Percentiles rank a stretch among this genome's conserved stretches.
These are phyloP conservation scores for Ceratocystis papillata DNA, from an alignment of 2,329 filamentous ascomycete species.

Conservation along the genomic window DNA sequence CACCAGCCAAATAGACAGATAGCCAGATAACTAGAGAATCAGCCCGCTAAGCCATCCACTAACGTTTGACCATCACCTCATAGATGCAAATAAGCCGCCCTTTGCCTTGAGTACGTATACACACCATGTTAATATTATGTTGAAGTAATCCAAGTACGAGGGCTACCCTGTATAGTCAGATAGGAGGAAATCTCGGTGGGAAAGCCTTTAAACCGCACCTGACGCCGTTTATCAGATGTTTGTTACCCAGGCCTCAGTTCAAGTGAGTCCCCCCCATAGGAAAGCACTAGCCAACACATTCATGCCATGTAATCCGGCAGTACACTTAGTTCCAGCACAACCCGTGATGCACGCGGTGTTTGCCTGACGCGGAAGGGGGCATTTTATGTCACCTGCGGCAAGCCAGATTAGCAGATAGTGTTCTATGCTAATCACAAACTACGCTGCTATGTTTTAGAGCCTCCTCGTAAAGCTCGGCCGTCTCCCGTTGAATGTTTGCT, in stretches of 20 bases:
- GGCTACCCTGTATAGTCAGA: background rate
- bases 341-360: background rate
- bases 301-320: too few relatives aligned
- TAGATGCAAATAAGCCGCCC: background rate
- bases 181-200: conserved; percentile 8
- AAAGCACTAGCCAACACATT: too few relatives aligned
- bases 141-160: background rate
- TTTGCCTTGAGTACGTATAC: background rate
- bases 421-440: background rate
- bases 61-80: conserved; percentile 12
- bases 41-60: background rate
- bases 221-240: background rate
- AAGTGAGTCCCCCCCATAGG: too few relatives aligned
- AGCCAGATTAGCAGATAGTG: background rate
- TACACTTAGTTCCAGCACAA: too few relatives aligned
- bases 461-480: background rate
- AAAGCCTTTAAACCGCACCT: background rate
- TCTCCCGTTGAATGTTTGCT: background rate
- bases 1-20: background rate
- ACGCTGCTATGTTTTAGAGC: background rate
- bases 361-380: background rate
- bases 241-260: background rate
- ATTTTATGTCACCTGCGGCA: background rate
- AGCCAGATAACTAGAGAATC: background rate
- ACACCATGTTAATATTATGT: background rate